Base-by-base conservation (phyloP, 805 yeast genomes). In the Candida xiaguanensis region DNA sequence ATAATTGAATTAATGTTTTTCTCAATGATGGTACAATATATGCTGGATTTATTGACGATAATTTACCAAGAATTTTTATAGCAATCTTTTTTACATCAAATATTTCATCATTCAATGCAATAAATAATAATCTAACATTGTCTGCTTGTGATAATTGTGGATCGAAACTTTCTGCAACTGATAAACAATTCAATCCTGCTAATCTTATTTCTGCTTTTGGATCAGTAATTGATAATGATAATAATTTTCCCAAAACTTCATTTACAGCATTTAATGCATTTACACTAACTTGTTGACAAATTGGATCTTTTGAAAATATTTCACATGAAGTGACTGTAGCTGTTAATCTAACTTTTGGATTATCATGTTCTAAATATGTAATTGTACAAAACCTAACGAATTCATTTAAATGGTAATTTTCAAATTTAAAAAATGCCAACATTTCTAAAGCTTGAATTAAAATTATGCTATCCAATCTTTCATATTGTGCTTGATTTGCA, bases 91-190 rank as follows among this genome's bases (percentile, higher is more conserved):
- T 75, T 8, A 93, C 84, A 8, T 78, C 80, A 55, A 93, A 93
- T 2, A 76, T 77, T 59, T 91, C 98, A 61, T 93, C 99, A 55
- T 93, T 86, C 41, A 91, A 65, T 0, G 96, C 91, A 69, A 90
- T 85, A 52, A 91, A 87, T 16, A 93, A 67, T 11, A 90, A 62
- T 39, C 87, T 72, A 23, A 90, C 91, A 57, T 89, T 90, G 43
- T 86, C 95, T 1, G 96, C 95, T 58, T 93, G 98, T 0, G 97
- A 87, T 23, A 93, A 62, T 52, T 93, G 98, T 0, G 96, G 86
- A 52, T 93, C 97, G 56, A 91, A 85, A 42, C 74, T 74, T 2
- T 80, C 75, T 26, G 85, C 85, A 23, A 59, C 54, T 8, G 60
- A 65, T 27, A 95, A 66, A 33, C 89, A 75, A 37, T 74, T 74